Base-by-base conservation (phyloP, 2,329 filamentous ascomycete genomes). In the Blastomyces silverae region DNA sequence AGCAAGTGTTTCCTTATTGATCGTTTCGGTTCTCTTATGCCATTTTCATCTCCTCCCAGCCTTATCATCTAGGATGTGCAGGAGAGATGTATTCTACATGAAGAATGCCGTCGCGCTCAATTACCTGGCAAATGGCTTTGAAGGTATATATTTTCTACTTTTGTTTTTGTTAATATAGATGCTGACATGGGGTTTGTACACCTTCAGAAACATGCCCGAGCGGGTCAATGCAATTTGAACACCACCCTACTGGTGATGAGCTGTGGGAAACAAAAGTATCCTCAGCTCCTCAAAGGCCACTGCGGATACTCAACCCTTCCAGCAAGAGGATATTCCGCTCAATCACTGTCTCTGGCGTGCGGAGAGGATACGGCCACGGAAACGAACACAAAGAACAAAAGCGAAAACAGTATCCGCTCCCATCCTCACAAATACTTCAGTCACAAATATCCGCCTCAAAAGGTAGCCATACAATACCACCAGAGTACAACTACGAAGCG, bases 1-100 rank as follows among this genome's bases (percentile, higher is more conserved):
- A 61, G 44, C 59, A 50, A 61, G 59, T 22, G 3, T 61, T 17
- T 55, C 34, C 3, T 6, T 62, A 13, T 20, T 63, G 52, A 17
- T 46, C 22, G 4, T 63, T 42, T 25, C 52, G 2, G 11, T 63
- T 39, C 15, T 46, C 39, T 5, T 58, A 2, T 15, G 17, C 17
- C 34, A 34, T 6, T 42, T 58, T 13, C 50, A 46, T 17, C 25
- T 63, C 22, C 3, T 58, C 17, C 39, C 61, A 20, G 52, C 37
- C 50, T n/a, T n/a, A 28, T n/a, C n/a, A 13, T 57, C 39, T 42
- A 50, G 53, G 22, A n/a, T n/a, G 6, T 50, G 37, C 10, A n/a
- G 62, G 34, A 48, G 28, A n/a, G 62, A 63, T 63, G 13, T 28
- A 8, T 25, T 31, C 22, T 44, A 37, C 17, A 58, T 46, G 31